These are phyloP conservation scores for Exophiala dermatitidis DNA, from an alignment of 2,329 filamentous ascomycete genomes.

Conservation along the genomic window DNA sequence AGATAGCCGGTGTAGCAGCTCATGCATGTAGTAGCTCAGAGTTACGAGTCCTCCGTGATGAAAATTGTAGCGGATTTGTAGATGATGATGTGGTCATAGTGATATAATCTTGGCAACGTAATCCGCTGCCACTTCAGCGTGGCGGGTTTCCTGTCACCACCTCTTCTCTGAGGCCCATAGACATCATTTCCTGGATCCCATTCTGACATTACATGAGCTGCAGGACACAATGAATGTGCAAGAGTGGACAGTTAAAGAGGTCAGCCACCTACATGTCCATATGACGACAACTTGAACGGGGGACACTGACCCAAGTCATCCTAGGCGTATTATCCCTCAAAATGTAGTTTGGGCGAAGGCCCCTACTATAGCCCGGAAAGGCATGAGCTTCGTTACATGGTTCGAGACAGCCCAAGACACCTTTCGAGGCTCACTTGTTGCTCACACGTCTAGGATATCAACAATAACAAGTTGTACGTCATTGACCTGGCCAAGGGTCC, in stretches of 20 bases:
- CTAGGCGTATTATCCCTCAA: slow-evolving; percentile 30
- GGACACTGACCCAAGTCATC: neutral
- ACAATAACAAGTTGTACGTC: slow-evolving; percentile 64
- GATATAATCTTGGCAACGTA: too few species aligned
- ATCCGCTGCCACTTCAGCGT: too few species aligned
- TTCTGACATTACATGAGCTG: neutral
- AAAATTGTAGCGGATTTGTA: too few species aligned
- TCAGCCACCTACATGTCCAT: slow-evolving; percentile 17
- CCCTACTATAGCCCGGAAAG: slow-evolving; percentile 35
- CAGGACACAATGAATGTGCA: slow-evolving; percentile 29
- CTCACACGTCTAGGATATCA: slow-evolving; percentile 68
- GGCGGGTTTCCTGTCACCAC: too few species aligned
- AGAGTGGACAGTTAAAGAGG: slow-evolving; percentile 44
- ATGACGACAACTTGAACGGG: neutral
- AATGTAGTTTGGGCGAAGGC: slow-evolving; percentile 37
- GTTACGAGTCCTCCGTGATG: too few species aligned
- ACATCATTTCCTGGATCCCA: too few species aligned
- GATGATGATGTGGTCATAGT: too few species aligned
- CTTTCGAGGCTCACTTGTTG: slow-evolving; percentile 44
- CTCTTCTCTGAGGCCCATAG: too few species aligned
- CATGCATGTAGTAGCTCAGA: too few species aligned
- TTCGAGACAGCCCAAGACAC: slow-evolving; percentile 2
- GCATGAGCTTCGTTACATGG: slow-evolving; percentile 38
- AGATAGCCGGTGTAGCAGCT: too few species aligned
- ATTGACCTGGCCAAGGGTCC: slow-evolving; percentile 60